These are phyloP conservation scores for Coelastrella sp. DNA, from an alignment of 139 green algal genomes.

Conservation along the genomic window DNA sequence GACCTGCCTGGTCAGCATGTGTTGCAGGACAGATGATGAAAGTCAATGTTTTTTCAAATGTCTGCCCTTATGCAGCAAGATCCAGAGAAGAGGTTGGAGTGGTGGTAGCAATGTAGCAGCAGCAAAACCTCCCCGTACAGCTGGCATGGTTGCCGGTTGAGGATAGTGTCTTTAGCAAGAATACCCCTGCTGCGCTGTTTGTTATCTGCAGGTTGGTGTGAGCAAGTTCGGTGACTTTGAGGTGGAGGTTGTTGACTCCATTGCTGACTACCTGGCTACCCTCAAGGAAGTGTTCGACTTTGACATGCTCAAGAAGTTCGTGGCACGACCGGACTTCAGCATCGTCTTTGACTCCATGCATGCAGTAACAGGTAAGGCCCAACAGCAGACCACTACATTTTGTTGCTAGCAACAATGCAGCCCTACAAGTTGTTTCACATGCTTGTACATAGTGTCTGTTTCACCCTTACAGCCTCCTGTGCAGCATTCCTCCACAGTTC, in stretches of 20 bases:
- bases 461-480: too few relatives aligned
- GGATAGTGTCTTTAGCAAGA: too few relatives aligned
- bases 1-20: too few relatives aligned
- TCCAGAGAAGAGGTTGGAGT: too few relatives aligned
- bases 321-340: slow-evolving; percentile 90
- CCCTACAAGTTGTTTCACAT: too few relatives aligned
- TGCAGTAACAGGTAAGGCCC: slow-evolving; percentile 79
- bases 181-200: neutral
- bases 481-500: too few relatives aligned
- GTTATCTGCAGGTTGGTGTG: slow-evolving; percentile 53
- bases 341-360: slow-evolving; percentile 98
- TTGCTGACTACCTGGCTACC: slow-evolving; percentile 92
- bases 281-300: slow-evolving; percentile 98
- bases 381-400: neutral
- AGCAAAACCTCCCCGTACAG: neutral
- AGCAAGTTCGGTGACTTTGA: slow-evolving; percentile 90
- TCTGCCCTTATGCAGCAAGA: too few relatives aligned
- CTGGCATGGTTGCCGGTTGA: too few relatives aligned
- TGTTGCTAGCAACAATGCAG: neutral
- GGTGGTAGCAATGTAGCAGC: too few relatives aligned
- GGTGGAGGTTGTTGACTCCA: slow-evolving; percentile 96
- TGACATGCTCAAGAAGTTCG: slow-evolving; percentile 83
- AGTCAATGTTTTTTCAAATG: too few relatives aligned
- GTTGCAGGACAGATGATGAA: too few relatives aligned
- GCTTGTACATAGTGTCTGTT: too few relatives aligned